Evolutionary conservation across 352 stramenopile species (phyloP).

Genomic region (Phytophthora macrochlamydospora): DNA sequence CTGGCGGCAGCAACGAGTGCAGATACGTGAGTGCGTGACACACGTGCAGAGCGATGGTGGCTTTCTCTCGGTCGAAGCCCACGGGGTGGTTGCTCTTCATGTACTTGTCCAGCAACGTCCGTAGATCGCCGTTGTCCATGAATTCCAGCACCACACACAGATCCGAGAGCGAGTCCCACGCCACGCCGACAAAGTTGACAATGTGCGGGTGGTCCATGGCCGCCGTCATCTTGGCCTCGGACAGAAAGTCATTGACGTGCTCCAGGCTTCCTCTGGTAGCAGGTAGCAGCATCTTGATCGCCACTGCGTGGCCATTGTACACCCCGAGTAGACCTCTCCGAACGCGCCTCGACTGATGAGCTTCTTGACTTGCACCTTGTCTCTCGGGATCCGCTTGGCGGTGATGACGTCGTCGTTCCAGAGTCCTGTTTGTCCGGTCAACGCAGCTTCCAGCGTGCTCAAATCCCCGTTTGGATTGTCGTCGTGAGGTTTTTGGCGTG

Average conservation of each 20-base stretch:
- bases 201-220: conserved; percentile 39
- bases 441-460: not conserved
- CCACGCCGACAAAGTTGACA: conserved; percentile 46
- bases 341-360: conserved; percentile 37
- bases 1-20: conserved; percentile 19
- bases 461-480: not conserved
- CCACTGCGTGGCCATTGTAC: conserved; percentile 29
- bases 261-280: conserved; percentile 15
- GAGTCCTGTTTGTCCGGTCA: not conserved
- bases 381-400: conserved; percentile 28
- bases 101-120: conserved; percentile 34
- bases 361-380: conserved; percentile 18
- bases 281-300: conserved; percentile 36
- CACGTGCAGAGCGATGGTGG: conserved; percentile 36
- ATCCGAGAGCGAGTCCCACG: conserved; percentile 44
- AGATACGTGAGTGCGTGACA: conserved; percentile 33
- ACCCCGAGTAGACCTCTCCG: conserved; percentile 38
- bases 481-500: not conserved
- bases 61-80: conserved; percentile 21
- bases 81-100: conserved; percentile 5
- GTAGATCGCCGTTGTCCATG: conserved; percentile 51
- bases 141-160: conserved; percentile 51
- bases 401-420: conserved; percentile 34
- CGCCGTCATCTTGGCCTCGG: conserved; percentile 44
- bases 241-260: conserved; percentile 38